A percentile compares a stretch with the other conserved stretches of the same genome.
Evolutionary conservation across 1,139 yeast genomes (phyloP).

Genomic region (Suhomyces wounanorum): DNA sequence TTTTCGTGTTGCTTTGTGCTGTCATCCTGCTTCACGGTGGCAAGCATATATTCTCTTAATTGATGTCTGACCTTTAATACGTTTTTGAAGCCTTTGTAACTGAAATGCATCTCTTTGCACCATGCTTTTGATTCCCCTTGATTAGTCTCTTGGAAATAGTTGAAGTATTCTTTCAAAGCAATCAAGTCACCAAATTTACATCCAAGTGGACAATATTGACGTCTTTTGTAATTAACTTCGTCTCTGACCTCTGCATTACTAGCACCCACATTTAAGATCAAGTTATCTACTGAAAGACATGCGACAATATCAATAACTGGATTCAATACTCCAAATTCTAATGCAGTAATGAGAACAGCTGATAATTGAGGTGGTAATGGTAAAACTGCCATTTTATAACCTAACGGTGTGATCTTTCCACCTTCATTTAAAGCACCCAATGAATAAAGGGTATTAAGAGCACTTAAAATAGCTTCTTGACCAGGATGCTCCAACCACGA

Average conservation of each 20-base stretch:
- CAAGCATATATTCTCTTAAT: conserved; percentile 67
- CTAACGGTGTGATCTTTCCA: conserved; percentile 76
- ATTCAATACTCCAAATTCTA: conserved; percentile 54
- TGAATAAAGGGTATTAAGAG: conserved; percentile 75
- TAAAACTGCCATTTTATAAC: conserved; percentile 80
- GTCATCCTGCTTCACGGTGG: conserved; percentile 45
- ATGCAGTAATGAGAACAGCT: conserved; percentile 78
- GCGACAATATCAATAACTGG: conserved; percentile 87
- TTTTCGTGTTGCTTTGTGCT: conserved; percentile 29
- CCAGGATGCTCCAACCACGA: conserved; percentile 94
- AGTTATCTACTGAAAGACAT: conserved; percentile 89
- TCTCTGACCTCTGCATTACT: conserved; percentile 83
- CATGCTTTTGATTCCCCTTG: conserved; percentile 64
- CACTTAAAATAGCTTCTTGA: conserved; percentile 70
- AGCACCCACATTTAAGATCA: conserved; percentile 58
- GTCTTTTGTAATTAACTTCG: conserved; percentile 65
- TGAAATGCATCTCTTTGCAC: conserved; percentile 80
- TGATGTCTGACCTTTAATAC: conserved; percentile 78
- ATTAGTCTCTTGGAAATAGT: conserved; percentile 53
- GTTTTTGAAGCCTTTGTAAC: conserved; percentile 77
- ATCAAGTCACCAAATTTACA: conserved; percentile 77
- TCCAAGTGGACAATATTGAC: conserved; percentile 70
- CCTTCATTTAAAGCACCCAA: conserved; percentile 75
- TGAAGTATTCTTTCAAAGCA: conserved; percentile 76
- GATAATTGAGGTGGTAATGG: conserved; percentile 92